These are phyloP conservation scores for Hypoxylon fragiforme DNA, from an alignment of 495 filamentous ascomycete genomes.

Conservation along the genomic window DNA sequence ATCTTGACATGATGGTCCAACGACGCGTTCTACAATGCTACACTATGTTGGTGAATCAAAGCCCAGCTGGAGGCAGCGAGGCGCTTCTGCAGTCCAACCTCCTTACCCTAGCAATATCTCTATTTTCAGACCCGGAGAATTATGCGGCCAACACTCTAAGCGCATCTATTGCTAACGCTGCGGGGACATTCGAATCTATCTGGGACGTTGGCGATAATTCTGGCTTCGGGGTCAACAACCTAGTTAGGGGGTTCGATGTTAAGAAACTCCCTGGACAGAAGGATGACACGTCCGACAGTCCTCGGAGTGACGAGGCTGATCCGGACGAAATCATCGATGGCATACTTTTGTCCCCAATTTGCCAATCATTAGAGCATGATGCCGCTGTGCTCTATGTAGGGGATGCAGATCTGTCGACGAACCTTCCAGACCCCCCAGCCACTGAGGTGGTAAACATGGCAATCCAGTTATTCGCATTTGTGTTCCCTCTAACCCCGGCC, in stretches of 20 bases:
- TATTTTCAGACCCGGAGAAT: slow-evolving; percentile 91
- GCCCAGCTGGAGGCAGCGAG: slow-evolving; percentile 78
- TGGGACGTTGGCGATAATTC: slow-evolving; percentile 96
- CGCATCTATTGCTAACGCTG: slow-evolving; percentile 89
- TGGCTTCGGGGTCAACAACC: slow-evolving; percentile 87
- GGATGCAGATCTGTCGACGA: slow-evolving; percentile 40
- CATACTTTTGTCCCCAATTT: slow-evolving; percentile 72
- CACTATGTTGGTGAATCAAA: slow-evolving; percentile 83
- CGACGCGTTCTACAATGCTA: slow-evolving; percentile 94
- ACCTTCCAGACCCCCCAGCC: slow-evolving; percentile 76
- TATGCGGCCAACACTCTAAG: slow-evolving; percentile 82
- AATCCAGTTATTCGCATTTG: slow-evolving; percentile 87
- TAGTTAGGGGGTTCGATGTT: slow-evolving; percentile 76
- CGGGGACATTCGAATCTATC: slow-evolving; percentile 84
- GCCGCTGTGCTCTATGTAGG: slow-evolving; percentile 78
- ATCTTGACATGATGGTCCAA: slow-evolving; percentile 90
- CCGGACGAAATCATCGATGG: slow-evolving; percentile 72
- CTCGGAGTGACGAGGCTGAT: slow-evolving; percentile 64
- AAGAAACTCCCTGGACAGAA: slow-evolving; percentile 72
- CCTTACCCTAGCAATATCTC: slow-evolving; percentile 85
- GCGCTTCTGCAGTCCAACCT: slow-evolving; percentile 88
- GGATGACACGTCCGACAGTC: slow-evolving; percentile 55
- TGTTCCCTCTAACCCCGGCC: slow-evolving; percentile 80
- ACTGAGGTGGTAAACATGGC: slow-evolving; percentile 95
- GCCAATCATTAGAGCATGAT: slow-evolving; percentile 85